Evolutionary conservation across 2,329 filamentous ascomycete species (phyloP).

Genomic region (Cladosporium sp.): DNA sequence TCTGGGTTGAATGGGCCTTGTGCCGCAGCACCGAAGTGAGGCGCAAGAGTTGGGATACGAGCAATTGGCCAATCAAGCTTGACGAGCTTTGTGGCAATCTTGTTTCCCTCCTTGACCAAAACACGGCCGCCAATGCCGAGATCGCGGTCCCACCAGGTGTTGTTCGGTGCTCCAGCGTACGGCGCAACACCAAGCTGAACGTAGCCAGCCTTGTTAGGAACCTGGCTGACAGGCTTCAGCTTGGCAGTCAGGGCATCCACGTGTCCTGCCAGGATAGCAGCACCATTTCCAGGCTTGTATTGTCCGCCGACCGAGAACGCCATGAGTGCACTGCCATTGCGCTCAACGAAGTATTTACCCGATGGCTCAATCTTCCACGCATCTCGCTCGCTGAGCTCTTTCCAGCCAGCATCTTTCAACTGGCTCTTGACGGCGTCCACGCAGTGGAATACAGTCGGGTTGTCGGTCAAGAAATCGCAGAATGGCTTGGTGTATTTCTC

Average conservation of each 20-base stretch:
- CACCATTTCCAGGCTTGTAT: constrained; percentile 79
- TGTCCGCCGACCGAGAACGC: constrained; percentile 77
- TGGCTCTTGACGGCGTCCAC: constrained; percentile 74
- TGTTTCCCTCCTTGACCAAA: constrained; percentile 73
- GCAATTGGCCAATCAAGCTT: constrained; percentile 95
- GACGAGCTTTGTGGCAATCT: constrained; percentile 76
- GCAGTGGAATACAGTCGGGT: constrained; percentile 90
- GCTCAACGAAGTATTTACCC: constrained; percentile 82
- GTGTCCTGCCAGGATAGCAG: constrained; percentile 85
- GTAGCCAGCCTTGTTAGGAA: constrained; percentile 81
- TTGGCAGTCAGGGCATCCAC: constrained; percentile 88
- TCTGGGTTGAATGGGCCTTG: constrained; percentile 72
- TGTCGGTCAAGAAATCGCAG: constrained; percentile 78
- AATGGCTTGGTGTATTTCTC: constrained; percentile 39
- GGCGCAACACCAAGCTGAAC: constrained; percentile 86
- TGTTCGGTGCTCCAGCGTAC: constrained; percentile 81
- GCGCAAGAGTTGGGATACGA: constrained; percentile 83
- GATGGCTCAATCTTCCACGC: constrained; percentile 76
- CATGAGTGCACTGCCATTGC: constrained; percentile 81
- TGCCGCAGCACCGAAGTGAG: constrained; percentile 78
- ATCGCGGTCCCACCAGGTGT: constrained; percentile 97
- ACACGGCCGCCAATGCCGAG: constrained; percentile 86
- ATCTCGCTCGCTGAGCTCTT: constrained; percentile 73
- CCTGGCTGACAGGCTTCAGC: constrained; percentile 83
- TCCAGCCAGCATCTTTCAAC: constrained; percentile 68